Evolutionary conservation across 305 asterid genomes (phyloP).

Genomic region (Lippia alba): DNA sequence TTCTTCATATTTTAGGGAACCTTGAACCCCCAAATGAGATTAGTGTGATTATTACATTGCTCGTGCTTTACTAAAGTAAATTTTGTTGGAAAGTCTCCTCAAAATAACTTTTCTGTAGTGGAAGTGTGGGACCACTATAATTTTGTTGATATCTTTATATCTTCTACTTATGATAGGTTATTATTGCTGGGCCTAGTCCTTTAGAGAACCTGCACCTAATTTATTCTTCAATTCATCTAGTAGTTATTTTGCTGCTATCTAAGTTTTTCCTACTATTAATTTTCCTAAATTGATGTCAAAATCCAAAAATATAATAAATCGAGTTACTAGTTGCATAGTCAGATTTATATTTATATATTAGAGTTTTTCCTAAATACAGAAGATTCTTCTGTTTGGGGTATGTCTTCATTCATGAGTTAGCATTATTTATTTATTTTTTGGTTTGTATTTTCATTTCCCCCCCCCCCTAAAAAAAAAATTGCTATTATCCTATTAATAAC

Average conservation of each 20-base stretch:
- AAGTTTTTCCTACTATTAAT: conserved; percentile 18
- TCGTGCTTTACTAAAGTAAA: conserved; percentile 48
- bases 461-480: too few relatives aligned
- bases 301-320: neutral
- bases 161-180: conserved; percentile 43
- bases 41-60: conserved; percentile 32
- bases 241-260: conserved; percentile 14
- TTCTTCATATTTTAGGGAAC: conserved; percentile 30
- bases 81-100: conserved; percentile 45
- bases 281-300: conserved; percentile 9
- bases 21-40: conserved; percentile 35
- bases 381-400: neutral
- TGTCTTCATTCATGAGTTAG: too few relatives aligned
- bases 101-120: conserved; percentile 44
- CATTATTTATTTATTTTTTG: neutral
- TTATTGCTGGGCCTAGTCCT: conserved; percentile 51
- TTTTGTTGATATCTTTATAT: conserved; percentile 45
- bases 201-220: conserved; percentile 29
- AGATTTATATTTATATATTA: neutral
- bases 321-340: neutral
- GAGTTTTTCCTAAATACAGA: conserved; percentile 1
- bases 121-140: conserved; percentile 51
- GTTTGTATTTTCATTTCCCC: neutral
- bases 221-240: conserved; percentile 23
- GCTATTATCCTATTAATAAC: too few relatives aligned